Conservation (phyloP, 2,329 filamentous ascomycete species). For the Thelonectria discophora region DNA sequence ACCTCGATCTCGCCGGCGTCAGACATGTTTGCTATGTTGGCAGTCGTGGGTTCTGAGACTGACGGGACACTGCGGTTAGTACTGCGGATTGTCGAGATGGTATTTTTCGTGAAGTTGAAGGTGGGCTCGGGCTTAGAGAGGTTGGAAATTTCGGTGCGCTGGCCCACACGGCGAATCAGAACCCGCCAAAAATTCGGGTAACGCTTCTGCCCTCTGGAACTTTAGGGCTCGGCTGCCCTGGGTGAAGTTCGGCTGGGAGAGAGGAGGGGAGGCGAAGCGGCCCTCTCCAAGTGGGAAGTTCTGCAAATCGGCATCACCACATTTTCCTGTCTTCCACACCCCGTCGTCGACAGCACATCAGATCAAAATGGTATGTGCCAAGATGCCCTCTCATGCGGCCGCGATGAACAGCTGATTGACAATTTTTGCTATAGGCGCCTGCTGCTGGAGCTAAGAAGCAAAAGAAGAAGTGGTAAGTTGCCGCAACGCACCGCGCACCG, state of each 20-base stretch:
- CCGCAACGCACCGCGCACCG: no score
- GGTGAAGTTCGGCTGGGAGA: conserved; percentile 43
- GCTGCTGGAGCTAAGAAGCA: conserved; percentile 60
- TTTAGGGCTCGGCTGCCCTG: conserved; percentile 57
- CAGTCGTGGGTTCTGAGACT: conserved; percentile 51
- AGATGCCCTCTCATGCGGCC: conserved; percentile 22
- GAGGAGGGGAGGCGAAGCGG: no score
- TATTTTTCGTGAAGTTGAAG: conserved; percentile 48
- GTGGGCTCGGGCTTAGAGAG: conserved; percentile 45
- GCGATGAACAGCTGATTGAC: conserved; percentile 35
- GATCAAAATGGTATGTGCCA: conserved; percentile 54
- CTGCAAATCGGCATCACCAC: conserved; percentile 40
- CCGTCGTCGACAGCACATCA: conserved; percentile 53
- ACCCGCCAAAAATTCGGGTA: conserved; percentile 35
- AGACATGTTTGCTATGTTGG: conserved; percentile 81
- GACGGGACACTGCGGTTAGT: conserved; percentile 51
- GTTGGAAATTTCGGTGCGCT: conserved; percentile 50
- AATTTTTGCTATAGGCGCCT: conserved; percentile 49
- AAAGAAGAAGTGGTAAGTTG: conserved; percentile 61
- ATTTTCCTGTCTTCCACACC: conserved; percentile 47
- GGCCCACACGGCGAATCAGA: conserved; percentile 49
- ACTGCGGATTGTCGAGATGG: conserved; percentile 50
- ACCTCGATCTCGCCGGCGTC: conserved; percentile 95
- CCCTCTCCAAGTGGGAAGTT: conserved; percentile 43
- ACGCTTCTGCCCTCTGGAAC: conserved; percentile 42